Base-by-base conservation (phyloP, 1,284 basidiomycete species). In the Tilletia caries region DNA sequence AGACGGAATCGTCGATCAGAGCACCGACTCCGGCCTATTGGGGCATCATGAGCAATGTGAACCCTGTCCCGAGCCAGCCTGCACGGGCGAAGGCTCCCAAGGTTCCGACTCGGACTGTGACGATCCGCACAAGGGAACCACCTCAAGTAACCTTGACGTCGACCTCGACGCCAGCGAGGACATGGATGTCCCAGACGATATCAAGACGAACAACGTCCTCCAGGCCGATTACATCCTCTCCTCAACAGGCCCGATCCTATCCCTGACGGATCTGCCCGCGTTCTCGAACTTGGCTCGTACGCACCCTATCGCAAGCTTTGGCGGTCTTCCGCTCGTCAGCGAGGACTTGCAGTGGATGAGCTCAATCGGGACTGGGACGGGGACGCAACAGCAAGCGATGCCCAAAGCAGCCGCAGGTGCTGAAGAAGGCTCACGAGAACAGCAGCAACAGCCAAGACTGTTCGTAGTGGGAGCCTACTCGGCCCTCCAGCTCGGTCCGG, bases 391-490 rank as follows among this genome's bases (percentile, higher is more conserved):
- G 48, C 2, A 8, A n/a, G 23, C 48, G 48, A 20, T n/a, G 20
- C 10, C 1, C 48, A 50, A 25, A 50, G 20, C 20, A 4, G n/a
- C n/a, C n/a, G n/a, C n/a, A n/a, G 46, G 23, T 20, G 60, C 6
- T 41, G 37, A 10, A 1, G 37, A 41, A 15, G 37, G 37, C 37
- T 15, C 8, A 34, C 1, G 1, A 32, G n/a, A 20, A 37, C 60
- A 41, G 12, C 60, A 52, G 33, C 34, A 48, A 2, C 77, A 79
- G 3, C 50, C 83, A 1, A 83, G 83, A 0, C 72, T 83, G 0
- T 85, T 83, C 52, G 69, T 81, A n/a, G 74, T 80, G 4, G 84
- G 84, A 1, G 77, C 78, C 48, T 80, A 77, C 71, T 72, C 72
- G 32, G 75, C 73, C 0, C 68, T 77, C 1, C 75, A 60, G 54